A percentile compares a stretch with the other conserved stretches of the same genome.
Evolutionary conservation across 2,329 filamentous ascomycete species (phyloP).

Genomic region (Beauveria bassiana): DNA sequence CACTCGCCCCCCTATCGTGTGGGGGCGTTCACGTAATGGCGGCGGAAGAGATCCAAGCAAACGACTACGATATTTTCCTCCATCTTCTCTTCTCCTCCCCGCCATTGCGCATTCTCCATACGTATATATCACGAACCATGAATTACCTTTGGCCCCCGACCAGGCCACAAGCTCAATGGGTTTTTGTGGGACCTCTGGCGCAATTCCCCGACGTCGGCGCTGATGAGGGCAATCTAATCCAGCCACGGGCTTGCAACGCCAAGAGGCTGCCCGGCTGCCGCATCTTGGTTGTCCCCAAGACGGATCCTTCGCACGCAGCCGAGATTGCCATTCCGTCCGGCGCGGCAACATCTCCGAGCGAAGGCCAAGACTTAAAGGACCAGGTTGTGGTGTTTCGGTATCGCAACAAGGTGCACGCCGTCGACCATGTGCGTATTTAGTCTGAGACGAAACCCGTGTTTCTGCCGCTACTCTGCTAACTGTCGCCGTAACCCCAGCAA

Average conservation of each 20-base stretch:
- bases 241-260: conserved; percentile 28
- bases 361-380: conserved; percentile 36
- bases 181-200: conserved; percentile 45
- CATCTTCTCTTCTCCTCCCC: background rate
- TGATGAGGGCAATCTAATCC: conserved; percentile 30
- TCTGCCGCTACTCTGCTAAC: conserved; percentile 2
- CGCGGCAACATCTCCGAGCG: conserved; percentile 19
- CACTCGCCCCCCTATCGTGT: background rate
- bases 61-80: background rate
- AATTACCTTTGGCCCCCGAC: conserved; percentile 18
- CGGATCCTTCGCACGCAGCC: conserved; percentile 27
- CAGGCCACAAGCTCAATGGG: conserved; percentile 35
- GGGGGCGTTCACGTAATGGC: background rate
- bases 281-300: conserved; percentile 43
- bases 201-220: conserved; percentile 45
- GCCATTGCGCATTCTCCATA: background rate
- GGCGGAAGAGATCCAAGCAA: background rate
- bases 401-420: conserved; percentile 54
- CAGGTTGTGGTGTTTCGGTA: conserved; percentile 61
- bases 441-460: background rate
- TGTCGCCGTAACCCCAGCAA: conserved; percentile 32
- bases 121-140: conserved; percentile 12
- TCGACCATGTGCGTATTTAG: conserved; percentile 53
- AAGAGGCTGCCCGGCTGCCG: conserved; percentile 49
- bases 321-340: conserved; percentile 30